Percentiles rank a stretch among this genome's conserved stretches.
Conservation (phyloP, 2,329 filamentous ascomycete genomes). For the Aureobasidium sp. region DNA sequence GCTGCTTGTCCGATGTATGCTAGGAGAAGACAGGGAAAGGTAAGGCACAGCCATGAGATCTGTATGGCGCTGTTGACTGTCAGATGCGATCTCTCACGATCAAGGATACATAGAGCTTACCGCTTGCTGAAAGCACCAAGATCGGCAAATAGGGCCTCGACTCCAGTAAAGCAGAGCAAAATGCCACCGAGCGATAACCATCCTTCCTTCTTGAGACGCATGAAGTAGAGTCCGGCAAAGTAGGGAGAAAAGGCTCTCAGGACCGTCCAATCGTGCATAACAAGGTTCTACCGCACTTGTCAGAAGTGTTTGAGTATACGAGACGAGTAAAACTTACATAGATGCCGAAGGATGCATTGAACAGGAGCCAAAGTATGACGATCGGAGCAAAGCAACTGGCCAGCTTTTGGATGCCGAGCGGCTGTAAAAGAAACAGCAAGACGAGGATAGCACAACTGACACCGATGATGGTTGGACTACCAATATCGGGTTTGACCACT, state of each 20-base stretch:
- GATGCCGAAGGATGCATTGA: slow-evolving; percentile 57
- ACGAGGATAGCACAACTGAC: slow-evolving; percentile 59
- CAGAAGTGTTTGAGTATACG: neutral
- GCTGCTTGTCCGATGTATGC: slow-evolving; percentile 70
- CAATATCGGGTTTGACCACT: slow-evolving; percentile 53
- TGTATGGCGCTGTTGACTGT: slow-evolving; percentile 53
- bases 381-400: slow-evolving; percentile 58
- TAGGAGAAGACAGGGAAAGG: slow-evolving; percentile 58
- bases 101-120: slow-evolving; percentile 8
- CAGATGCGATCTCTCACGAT: neutral
- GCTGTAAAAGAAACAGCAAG: slow-evolving; percentile 57
- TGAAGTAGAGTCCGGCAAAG: slow-evolving; percentile 55
- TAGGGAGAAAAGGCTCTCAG: slow-evolving; percentile 49
- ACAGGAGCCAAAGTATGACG: slow-evolving; percentile 59
- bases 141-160: slow-evolving; percentile 74
- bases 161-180: slow-evolving; percentile 66
- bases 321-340: slow-evolving; percentile 36
- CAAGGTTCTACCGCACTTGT: slow-evolving; percentile 33
- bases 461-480: slow-evolving; percentile 53
- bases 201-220: slow-evolving; percentile 51
- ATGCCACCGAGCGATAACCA: slow-evolving; percentile 62
- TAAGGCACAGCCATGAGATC: slow-evolving; percentile 57
- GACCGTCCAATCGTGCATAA: slow-evolving; percentile 41
- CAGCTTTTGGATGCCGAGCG: slow-evolving; percentile 56
- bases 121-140: slow-evolving; percentile 63